Conservation (phyloP, 805 yeast genomes). For the Yarrowia bubula region DNA sequence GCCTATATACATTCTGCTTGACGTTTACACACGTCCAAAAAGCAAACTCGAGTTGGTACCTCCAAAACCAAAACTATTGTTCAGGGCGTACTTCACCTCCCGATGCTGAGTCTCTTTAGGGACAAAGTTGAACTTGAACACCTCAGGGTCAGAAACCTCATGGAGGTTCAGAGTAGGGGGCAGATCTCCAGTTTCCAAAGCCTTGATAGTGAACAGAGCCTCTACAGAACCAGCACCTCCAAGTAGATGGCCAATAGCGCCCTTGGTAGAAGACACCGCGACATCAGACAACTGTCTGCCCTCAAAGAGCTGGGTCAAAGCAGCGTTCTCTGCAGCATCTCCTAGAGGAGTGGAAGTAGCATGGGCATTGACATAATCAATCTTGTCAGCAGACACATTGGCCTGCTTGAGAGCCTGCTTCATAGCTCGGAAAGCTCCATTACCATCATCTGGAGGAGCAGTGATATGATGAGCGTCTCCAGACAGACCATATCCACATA, state of each 20-base stretch:
- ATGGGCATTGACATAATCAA: slow-evolving; percentile 90
- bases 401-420: slow-evolving; percentile 60
- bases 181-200: slow-evolving; percentile 53
- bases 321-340: slow-evolving; percentile 80
- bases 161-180: slow-evolving; percentile 84
- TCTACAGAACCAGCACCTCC: slow-evolving; percentile 98
- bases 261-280: slow-evolving; percentile 76
- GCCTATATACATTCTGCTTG: not conserved
- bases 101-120: slow-evolving; percentile 46
- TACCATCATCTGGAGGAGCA: slow-evolving; percentile 78
- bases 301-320: slow-evolving; percentile 55
- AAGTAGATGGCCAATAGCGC: slow-evolving; percentile 87
- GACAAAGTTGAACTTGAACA: slow-evolving; percentile 58
- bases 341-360: slow-evolving; percentile 93
- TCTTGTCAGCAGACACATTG: slow-evolving; percentile 46
- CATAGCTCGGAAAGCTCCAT: slow-evolving; percentile 86
- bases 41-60: slow-evolving; percentile 82
- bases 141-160: slow-evolving; percentile 47
- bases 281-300: slow-evolving; percentile 35
- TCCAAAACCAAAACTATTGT: slow-evolving; percentile 96
- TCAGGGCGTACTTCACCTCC: slow-evolving; percentile 57
- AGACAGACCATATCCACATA: slow-evolving; percentile 83
- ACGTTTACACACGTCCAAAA: slow-evolving; percentile 30
- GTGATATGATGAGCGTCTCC: slow-evolving; percentile 95
- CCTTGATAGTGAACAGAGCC: slow-evolving; percentile 71